Percentiles rank a stretch among this genome's conserved stretches.
Evolutionary conservation across 129 eudicot genomes (phyloP).

Genomic region (Sambucus nigra): DNA sequence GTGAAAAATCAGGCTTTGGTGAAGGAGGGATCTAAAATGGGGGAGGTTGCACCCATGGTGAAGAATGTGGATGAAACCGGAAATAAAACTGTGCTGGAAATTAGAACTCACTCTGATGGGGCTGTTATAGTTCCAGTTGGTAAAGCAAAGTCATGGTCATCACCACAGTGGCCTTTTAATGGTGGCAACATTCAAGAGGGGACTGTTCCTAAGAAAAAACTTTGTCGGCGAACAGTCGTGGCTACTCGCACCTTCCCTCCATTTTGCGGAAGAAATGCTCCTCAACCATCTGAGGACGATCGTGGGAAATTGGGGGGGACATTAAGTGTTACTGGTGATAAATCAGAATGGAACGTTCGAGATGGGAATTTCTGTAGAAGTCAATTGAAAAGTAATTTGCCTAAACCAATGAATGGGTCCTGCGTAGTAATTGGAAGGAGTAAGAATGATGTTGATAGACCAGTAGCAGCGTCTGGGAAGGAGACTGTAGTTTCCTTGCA

Average conservation of each 20-base stretch:
- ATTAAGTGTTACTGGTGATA: conserved; percentile 8
- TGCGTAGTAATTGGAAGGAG: conserved; percentile 8
- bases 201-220: conserved; percentile 23
- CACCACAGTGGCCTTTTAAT: no score
- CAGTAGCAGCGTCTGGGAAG: conserved; percentile 15
- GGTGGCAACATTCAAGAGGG: conserved; percentile 13
- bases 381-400: background rate
- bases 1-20: background rate
- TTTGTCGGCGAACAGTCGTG: conserved; percentile 46
- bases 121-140: no score
- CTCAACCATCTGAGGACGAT: conserved; percentile 33
- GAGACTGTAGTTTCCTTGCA: no score
- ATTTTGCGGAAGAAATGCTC: conserved; percentile 48
- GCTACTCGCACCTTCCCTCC: conserved; percentile 82
- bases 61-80: background rate
- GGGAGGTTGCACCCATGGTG: background rate
- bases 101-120: background rate
- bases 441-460: conserved; percentile 4
- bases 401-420: conserved; percentile 10
- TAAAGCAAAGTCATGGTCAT: no score
- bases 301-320: conserved; percentile 2
- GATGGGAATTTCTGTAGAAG: conserved; percentile 10
- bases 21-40: background rate
- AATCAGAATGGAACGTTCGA: conserved; percentile 5
- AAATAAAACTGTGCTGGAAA: background rate